These are phyloP conservation scores for Massarina eburnea DNA, from an alignment of 2,329 filamentous ascomycete genomes.

Conservation along the genomic window DNA sequence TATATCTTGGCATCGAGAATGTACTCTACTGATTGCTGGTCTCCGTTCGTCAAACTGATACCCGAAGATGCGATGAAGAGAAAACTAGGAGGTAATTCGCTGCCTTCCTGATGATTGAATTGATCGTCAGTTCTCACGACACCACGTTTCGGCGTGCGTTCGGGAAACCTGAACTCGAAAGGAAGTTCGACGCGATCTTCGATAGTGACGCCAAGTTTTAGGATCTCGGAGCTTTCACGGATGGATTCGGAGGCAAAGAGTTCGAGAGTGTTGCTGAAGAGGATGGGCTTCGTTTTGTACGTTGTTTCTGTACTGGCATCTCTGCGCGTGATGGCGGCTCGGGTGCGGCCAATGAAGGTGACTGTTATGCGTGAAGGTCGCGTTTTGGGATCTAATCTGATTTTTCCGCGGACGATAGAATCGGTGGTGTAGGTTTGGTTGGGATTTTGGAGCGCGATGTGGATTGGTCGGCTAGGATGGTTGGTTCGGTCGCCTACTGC, in stretches of 20 bases:
- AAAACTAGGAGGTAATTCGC: conserved; percentile 24
- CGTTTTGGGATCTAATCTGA: conserved; percentile 21
- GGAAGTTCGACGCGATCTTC: conserved; percentile 26
- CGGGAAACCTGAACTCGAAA: conserved; percentile 30
- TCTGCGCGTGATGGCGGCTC: conserved; percentile 1
- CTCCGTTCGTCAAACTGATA: background rate
- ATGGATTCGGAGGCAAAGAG: conserved; percentile 21
- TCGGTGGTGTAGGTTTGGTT: conserved; percentile 17
- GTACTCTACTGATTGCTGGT: conserved; percentile 6
- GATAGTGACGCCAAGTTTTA: conserved; percentile 17
- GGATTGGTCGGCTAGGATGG: background rate
- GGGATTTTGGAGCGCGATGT: background rate
- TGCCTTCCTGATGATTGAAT: conserved; percentile 15
- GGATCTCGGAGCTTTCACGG: conserved; percentile 24
- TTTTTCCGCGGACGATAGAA: conserved; percentile 21
- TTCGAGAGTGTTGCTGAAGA: conserved; percentile 19
- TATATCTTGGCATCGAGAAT: conserved; percentile 9
- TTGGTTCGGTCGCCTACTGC: background rate
- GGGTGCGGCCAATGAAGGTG: conserved; percentile 7
- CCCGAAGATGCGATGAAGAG: background rate
- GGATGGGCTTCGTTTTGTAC: conserved; percentile 13
- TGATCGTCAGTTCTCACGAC: conserved; percentile 14
- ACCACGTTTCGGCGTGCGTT: conserved; percentile 11
- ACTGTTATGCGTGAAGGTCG: conserved; percentile 18
- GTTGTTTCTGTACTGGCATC: background rate